These are phyloP conservation scores for Lophiotrema nucula DNA, from an alignment of 495 filamentous ascomycete genomes.

Conservation along the genomic window DNA sequence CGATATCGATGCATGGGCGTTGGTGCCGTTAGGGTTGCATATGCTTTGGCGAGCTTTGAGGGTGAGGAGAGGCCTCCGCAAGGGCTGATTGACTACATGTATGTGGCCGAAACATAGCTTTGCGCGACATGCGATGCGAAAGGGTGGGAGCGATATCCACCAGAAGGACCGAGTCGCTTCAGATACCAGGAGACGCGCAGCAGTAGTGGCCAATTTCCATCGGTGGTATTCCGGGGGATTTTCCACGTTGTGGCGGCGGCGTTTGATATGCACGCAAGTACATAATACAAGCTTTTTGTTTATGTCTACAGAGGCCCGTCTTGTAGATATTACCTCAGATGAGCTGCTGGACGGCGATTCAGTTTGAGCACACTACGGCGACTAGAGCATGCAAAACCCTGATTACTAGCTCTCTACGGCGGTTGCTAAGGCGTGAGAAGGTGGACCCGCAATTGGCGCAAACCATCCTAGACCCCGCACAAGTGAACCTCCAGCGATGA, in stretches of 20 bases:
- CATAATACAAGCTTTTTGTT: too few relatives aligned
- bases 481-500: not conserved
- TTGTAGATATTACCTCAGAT: too few relatives aligned
- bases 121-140: slow-evolving; percentile 1
- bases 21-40: not conserved
- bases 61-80: slow-evolving; percentile 8
- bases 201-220: slow-evolving; percentile 13
- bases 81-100: slow-evolving; percentile 6
- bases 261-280: not conserved
- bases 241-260: not conserved
- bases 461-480: slow-evolving; percentile 18
- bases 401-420: too few relatives aligned
- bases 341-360: too few relatives aligned
- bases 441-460: slow-evolving; percentile 19
- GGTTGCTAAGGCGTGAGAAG: too few relatives aligned
- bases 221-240: slow-evolving; percentile 2
- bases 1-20: slow-evolving; percentile 13
- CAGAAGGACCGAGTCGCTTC: slow-evolving; percentile 12
- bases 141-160: not conserved
- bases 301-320: too few relatives aligned
- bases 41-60: not conserved
- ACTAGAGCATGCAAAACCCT: too few relatives aligned
- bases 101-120: slow-evolving; percentile 8
- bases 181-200: too few relatives aligned
- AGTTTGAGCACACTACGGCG: too few relatives aligned